Evolutionary conservation across 495 filamentous ascomycete species (phyloP), one percentile per base, ranked within the genome.

Genomic region (Ramalina intermedia): DNA sequence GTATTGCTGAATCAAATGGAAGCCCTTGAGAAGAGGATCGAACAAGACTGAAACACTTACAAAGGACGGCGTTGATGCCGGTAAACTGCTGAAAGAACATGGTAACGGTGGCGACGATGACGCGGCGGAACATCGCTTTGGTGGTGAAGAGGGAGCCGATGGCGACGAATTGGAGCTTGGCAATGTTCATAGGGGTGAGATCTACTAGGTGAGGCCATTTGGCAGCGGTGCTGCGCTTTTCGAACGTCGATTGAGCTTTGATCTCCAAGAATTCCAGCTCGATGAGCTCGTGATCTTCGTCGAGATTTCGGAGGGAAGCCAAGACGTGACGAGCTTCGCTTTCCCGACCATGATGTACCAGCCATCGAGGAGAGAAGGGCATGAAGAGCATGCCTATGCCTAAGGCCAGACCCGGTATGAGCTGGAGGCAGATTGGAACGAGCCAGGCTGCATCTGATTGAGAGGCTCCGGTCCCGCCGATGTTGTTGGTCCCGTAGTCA

Each of bases 241-340:
- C 86, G 47, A 89, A 85, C 46, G 80, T 71, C 4, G 80, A 80
- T 49, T 86, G 83, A 0, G 85, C 82, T 60, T 82, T 81, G 63
- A 94, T 88, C 59, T 91, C 87, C 26, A 85, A 70, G 61, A 81
- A 88, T 55, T 90, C 87, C 23, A 84, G 72, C 57, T 82, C 71
- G 41, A 91, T 74, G 0, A 79, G 67, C 46, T 83, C 78, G 55
- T 81, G 73, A 52, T 83, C 74, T 16, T 64, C 49, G 2, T 70
- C 49, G 2, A 82, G 68, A 11, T 70, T 71, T 12, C 86, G 81
- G 6, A 94, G 75, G 41, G 49, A 70, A 1, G 84, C 75, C 11
- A 91, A 71, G 0, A 84, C 76, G 82, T 43, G 35, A 17, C 50
- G 45, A 2, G 72, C 72, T 51, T 76, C 68, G 0, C 68, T 66